Base-by-base conservation (phyloP, 371 early-diverging fungal genomes). In the Mucor plumbeus region DNA sequence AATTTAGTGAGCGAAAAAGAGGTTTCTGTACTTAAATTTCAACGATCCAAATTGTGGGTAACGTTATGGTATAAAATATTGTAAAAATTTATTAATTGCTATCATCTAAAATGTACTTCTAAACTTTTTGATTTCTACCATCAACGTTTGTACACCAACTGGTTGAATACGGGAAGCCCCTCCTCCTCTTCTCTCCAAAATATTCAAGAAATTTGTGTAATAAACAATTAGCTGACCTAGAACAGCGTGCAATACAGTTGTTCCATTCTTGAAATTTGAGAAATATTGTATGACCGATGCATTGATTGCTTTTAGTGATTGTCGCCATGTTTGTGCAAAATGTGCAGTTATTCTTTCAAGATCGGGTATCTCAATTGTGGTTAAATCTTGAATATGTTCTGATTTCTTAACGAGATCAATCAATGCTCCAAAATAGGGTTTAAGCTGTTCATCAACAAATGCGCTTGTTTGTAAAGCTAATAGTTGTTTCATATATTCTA, bases 61-160 rank as follows among this genome's bases (percentile, higher is more conserved):
- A 1, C 26, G 1, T 26, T 26, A 26, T 26, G 26, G 26, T 26
- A 26, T 26, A 26, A 26, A 26, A 26, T 26, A 26, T 26, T 26
- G 26, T 26, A 13, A 26, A 55, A 33, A 7, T 55, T 55, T 55
- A 56, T 35, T 14, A 26, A 7, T 65, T 26, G 4, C 44, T 3
- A 35, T 10, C 36, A 35, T 56, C 17, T 73, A 91, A 79, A 91
- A 92, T 53, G 89, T 89, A 54, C 89, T 88, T 68, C 92, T 83
- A 68, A 91, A 93, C 75, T 91, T 92, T 78, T 93, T 94, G 68
- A 96, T 91, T 70, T 96, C 97, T 0, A 94, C 93, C 94, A 96
- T 92, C 17, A 97, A 90, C 7, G 90, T 93, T 69, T 97, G 96
- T 19, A 95, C 83, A 14, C 93, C 94, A 0, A 95, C 90, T 8